A percentile compares a stretch with the other conserved stretches of the same genome.
Conservation (phyloP, 495 filamentous ascomycete species). For the Parathielavia appendiculata region DNA sequence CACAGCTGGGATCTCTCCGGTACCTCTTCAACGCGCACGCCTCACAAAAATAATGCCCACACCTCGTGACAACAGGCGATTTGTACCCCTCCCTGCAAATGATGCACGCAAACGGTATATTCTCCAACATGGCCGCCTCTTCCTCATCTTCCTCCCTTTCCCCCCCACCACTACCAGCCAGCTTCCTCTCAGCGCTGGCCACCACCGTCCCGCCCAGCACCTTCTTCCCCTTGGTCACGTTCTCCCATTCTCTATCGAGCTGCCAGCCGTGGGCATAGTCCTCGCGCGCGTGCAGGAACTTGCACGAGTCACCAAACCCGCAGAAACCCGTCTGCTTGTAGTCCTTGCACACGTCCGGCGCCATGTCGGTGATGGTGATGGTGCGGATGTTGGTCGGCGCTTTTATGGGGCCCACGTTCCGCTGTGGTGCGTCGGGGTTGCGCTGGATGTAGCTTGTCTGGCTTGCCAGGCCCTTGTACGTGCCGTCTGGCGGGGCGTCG, state of each 20-base stretch:
- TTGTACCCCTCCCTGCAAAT: slow-evolving; percentile 82
- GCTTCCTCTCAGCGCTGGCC: slow-evolving; percentile 52
- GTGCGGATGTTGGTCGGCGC: slow-evolving; percentile 87
- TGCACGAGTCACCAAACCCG: slow-evolving; percentile 54
- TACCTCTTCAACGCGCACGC: slow-evolving; percentile 80
- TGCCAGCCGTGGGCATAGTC: slow-evolving; percentile 95
- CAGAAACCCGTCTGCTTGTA: slow-evolving; percentile 27
- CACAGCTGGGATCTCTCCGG: slow-evolving; percentile 70
- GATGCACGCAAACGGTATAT: slow-evolving; percentile 92
- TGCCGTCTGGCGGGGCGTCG: slow-evolving; percentile 48
- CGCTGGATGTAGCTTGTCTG: slow-evolving; percentile 72
- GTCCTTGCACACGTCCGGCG: slow-evolving; percentile 94
- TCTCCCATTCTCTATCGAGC: slow-evolving; percentile 90
- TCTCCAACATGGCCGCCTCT: slow-evolving; percentile 73
- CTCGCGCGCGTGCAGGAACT: slow-evolving; percentile 80
- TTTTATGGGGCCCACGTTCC: slow-evolving; percentile 78
- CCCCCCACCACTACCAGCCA: slow-evolving; percentile 35
- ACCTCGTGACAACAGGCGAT: slow-evolving; percentile 79
- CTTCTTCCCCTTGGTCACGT: slow-evolving; percentile 68
- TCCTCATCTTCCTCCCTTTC: slow-evolving; percentile 54
- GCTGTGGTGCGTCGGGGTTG: slow-evolving; percentile 70
- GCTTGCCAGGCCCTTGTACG: slow-evolving; percentile 70
- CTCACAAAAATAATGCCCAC: slow-evolving; percentile 95
- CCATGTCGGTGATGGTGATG: slow-evolving; percentile 84
- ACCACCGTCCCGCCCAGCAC: slow-evolving; percentile 57